phyloP scores from a whole-genome alignment of 345 rosid genomes.

The Citrus unshiu region DNA sequence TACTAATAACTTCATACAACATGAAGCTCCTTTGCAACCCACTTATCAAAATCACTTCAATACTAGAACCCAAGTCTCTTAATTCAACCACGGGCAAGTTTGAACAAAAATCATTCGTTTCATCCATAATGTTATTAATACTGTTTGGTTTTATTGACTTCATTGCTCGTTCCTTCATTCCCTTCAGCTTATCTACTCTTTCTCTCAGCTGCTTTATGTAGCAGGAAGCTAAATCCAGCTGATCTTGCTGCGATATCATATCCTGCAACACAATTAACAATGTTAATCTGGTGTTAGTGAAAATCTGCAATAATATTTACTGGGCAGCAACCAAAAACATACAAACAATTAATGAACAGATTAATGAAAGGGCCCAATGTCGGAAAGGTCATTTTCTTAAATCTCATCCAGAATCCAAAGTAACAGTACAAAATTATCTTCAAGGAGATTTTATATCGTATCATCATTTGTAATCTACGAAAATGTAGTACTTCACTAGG shows the following conservation, averaged over 20 bases:
- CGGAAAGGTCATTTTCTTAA: not conserved
- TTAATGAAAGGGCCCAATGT: too few relatives aligned
- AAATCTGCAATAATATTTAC: not conserved
- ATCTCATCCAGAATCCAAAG: not conserved
- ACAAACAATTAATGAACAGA: too few relatives aligned
- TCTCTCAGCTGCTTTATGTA: conserved; percentile 41
- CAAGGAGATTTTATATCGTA: not conserved
- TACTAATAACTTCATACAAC: conserved; percentile 33
- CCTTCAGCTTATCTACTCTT: conserved; percentile 34
- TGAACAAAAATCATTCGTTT: not conserved
- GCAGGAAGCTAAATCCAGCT: conserved; percentile 38
- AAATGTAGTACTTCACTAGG: not conserved
- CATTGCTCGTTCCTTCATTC: conserved; percentile 31
- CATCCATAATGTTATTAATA: not conserved
- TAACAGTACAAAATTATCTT: not conserved
- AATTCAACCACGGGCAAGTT: conserved; percentile 34
- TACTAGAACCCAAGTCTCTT: conserved; percentile 32
- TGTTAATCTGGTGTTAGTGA: not conserved
- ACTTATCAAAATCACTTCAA: conserved; percentile 40
- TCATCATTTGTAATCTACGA: not conserved
- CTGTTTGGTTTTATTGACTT: not conserved
- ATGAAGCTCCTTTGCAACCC: conserved; percentile 37
- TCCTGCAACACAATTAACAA: conserved; percentile 19
- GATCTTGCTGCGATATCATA: conserved; percentile 35
- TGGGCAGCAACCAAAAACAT: too few relatives aligned